Evolutionary conservation across 2,329 filamentous ascomycete species (phyloP).

Genomic region (Magnaporthiopsis incrustans): DNA sequence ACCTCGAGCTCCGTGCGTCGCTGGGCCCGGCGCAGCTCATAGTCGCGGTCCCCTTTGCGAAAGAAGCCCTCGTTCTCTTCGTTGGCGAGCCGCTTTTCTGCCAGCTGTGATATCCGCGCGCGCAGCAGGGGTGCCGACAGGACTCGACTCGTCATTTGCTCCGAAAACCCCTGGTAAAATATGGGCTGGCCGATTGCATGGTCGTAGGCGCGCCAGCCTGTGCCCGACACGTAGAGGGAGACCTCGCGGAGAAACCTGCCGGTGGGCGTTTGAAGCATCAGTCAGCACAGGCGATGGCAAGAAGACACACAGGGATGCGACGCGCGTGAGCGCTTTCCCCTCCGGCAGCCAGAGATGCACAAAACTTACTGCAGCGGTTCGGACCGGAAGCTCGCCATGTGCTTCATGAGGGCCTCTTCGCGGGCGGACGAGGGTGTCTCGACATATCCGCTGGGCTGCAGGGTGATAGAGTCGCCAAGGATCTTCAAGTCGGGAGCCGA

Average conservation of each 20-base stretch:
- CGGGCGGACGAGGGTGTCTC: slow-evolving; percentile 34
- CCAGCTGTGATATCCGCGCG: slow-evolving; percentile 66
- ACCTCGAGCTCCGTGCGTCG: slow-evolving; percentile 59
- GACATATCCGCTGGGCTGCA: slow-evolving; percentile 60
- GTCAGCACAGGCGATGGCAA: background rate
- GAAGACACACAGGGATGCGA: background rate
- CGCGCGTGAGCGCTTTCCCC: background rate
- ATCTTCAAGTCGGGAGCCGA: slow-evolving; percentile 72
- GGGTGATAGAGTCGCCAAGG: slow-evolving; percentile 63
- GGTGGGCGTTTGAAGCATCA: slow-evolving; percentile 1
- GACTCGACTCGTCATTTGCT: slow-evolving; percentile 76
- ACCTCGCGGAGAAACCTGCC: slow-evolving; percentile 84
- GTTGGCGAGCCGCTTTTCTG: slow-evolving; percentile 62
- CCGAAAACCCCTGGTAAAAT: slow-evolving; percentile 86
- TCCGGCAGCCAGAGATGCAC: background rate
- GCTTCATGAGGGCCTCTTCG: slow-evolving; percentile 66
- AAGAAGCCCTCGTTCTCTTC: slow-evolving; percentile 72
- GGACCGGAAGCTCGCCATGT: slow-evolving; percentile 79
- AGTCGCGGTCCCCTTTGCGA: slow-evolving; percentile 45
- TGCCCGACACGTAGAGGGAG: slow-evolving; percentile 83
- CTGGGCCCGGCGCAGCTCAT: slow-evolving; percentile 41
- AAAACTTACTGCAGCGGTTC: slow-evolving; percentile 51
- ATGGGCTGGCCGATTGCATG: slow-evolving; percentile 83
- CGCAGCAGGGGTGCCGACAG: slow-evolving; percentile 69
- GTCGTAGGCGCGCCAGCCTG: slow-evolving; percentile 94